Percentiles rank a stretch among this genome's conserved stretches.
Conservation (phyloP, 352 stramenopile species). For the Plasmopara viticola region DNA sequence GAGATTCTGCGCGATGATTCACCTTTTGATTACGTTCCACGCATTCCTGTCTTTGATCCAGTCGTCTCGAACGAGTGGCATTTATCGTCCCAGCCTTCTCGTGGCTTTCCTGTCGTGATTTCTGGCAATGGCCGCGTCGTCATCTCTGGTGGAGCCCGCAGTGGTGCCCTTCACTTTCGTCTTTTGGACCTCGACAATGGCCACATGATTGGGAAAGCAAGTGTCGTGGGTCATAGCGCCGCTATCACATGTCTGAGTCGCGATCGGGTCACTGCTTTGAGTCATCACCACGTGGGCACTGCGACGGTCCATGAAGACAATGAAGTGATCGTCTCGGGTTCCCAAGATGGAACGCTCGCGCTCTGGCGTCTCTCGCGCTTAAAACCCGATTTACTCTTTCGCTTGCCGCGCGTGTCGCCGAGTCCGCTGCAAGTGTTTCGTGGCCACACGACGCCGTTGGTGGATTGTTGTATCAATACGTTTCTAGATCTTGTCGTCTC, state of each 20-base stretch:
- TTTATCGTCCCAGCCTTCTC: neutral
- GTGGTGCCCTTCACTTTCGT: constrained; percentile 68
- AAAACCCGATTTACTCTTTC: constrained; percentile 70
- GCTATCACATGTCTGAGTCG: constrained; percentile 68
- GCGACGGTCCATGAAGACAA: constrained; percentile 52
- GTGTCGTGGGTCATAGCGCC: constrained; percentile 63
- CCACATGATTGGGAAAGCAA: constrained; percentile 76
- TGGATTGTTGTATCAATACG: constrained; percentile 62
- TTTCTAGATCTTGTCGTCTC: constrained; percentile 61
- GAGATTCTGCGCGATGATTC: constrained; percentile 64
- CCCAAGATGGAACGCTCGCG: constrained; percentile 54
- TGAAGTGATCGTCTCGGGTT: constrained; percentile 67
- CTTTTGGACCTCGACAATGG: constrained; percentile 77
- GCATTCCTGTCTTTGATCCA: constrained; percentile 68
- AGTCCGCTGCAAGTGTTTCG: constrained; percentile 57
- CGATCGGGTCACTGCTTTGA: constrained; percentile 51
- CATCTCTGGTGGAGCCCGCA: constrained; percentile 62
- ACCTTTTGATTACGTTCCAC: constrained; percentile 74
- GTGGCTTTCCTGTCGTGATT: constrained; percentile 50
- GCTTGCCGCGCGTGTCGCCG: constrained; percentile 59
- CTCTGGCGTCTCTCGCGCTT: constrained; percentile 70
- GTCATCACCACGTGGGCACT: constrained; percentile 20
- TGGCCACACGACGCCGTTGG: constrained; percentile 41
- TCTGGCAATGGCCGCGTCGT: constrained; percentile 70
- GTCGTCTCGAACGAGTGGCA: neutral